A percentile compares a stretch with the other conserved stretches of the same genome.
Conservation (phyloP, 352 stramenopile species). For the Phytophthora sp. region DNA sequence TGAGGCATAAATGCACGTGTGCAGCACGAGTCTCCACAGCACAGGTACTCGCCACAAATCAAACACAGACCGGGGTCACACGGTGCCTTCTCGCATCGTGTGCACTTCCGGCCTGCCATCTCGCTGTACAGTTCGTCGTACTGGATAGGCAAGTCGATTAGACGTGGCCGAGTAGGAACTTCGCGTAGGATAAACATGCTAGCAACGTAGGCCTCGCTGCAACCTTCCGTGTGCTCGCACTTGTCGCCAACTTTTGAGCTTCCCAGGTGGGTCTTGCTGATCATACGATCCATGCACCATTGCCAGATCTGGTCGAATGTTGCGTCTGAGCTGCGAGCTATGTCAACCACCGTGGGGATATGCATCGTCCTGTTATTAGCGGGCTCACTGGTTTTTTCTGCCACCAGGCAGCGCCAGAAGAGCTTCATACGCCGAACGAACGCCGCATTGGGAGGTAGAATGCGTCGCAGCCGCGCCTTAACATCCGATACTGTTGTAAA, state of each 20-base stretch:
- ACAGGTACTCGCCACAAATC: constrained; percentile 86
- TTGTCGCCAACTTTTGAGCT: constrained; percentile 76
- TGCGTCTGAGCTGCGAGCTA: constrained; percentile 55
- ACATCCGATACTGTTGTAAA: constrained; percentile 48
- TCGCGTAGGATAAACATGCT: constrained; percentile 91
- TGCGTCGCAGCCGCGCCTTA: constrained; percentile 41
- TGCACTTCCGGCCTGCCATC: constrained; percentile 72
- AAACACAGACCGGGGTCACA: constrained; percentile 81
- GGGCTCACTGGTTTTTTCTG: constrained; percentile 35
- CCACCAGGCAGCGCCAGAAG: constrained; percentile 73
- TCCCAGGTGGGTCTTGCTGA: constrained; percentile 77
- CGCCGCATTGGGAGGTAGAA: constrained; percentile 56
- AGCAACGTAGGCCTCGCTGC: constrained; percentile 84
- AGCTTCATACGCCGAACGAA: constrained; percentile 89
- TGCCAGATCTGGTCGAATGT: constrained; percentile 84
- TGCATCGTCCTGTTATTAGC: constrained; percentile 27
- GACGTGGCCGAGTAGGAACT: constrained; percentile 49
- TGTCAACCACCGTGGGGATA: constrained; percentile 59
- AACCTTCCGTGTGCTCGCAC: constrained; percentile 87
- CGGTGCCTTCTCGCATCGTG: constrained; percentile 67
- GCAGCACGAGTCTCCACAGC: constrained; percentile 86
- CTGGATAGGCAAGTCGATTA: constrained; percentile 84
- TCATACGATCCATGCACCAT: constrained; percentile 86
- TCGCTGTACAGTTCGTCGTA: constrained; percentile 88
- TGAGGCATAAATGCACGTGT: constrained; percentile 78